These are phyloP conservation scores for Brassica hybrid DNA, from an alignment of 441 rosid species.

Conservation along the genomic window DNA sequence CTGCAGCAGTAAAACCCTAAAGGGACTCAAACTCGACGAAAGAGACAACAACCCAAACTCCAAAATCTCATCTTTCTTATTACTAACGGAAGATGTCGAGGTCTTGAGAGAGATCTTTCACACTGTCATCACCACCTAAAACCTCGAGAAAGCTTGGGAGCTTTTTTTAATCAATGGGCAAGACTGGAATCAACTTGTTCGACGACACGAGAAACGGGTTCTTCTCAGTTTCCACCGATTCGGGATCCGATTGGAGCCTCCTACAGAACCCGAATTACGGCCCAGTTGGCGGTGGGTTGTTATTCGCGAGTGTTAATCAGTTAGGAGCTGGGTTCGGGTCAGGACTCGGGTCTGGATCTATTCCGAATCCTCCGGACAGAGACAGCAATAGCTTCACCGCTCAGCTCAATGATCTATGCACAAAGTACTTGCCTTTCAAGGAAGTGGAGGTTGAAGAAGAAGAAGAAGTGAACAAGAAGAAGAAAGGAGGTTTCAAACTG, in stretches of 20 bases:
- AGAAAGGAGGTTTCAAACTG: slow-evolving; percentile 53
- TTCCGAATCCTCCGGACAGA: slow-evolving; percentile 51
- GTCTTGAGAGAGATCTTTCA: background rate
- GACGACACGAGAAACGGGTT: slow-evolving; percentile 57
- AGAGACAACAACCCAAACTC: slow-evolving; percentile 8
- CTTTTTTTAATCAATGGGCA: slow-evolving; percentile 49
- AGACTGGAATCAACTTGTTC: slow-evolving; percentile 50
- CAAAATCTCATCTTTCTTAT: slow-evolving; percentile 41
- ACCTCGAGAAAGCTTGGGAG: background rate
- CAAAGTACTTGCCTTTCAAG: slow-evolving; percentile 50
- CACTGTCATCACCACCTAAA: background rate
- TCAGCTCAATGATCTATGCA: slow-evolving; percentile 52
- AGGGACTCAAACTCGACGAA: background rate
- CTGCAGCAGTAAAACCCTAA: slow-evolving; percentile 22
- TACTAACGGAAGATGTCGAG: slow-evolving; percentile 3
- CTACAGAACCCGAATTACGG: slow-evolving; percentile 37
- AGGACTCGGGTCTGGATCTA: slow-evolving; percentile 37
- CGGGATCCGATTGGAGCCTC: slow-evolving; percentile 58
- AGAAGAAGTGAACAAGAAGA: slow-evolving; percentile 47
- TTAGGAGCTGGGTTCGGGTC: slow-evolving; percentile 73
- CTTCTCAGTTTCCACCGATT: slow-evolving; percentile 40
- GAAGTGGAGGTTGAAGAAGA: slow-evolving; percentile 42
- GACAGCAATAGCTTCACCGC: slow-evolving; percentile 47
- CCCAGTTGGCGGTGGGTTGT: slow-evolving; percentile 59
- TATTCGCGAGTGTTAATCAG: slow-evolving; percentile 80